A percentile compares a stretch with the other conserved stretches of the same genome.
Evolutionary conservation across 2,329 filamentous ascomycete genomes (phyloP).

Genomic region (Clarireedia hainanense): DNA sequence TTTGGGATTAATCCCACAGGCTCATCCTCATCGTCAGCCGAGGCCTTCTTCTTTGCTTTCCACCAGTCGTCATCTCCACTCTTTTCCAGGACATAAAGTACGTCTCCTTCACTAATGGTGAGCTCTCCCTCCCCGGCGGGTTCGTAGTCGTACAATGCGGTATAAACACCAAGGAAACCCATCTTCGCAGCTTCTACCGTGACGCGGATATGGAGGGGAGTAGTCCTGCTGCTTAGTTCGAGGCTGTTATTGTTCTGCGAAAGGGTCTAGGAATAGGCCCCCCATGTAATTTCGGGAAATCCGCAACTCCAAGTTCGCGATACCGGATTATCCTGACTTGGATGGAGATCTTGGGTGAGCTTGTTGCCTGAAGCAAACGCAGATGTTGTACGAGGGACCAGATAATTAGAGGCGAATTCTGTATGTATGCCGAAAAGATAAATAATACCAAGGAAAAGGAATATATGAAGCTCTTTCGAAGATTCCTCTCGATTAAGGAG

Average conservation of each 20-base stretch:
- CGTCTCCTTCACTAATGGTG: constrained; percentile 73
- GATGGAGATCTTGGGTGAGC: background rate
- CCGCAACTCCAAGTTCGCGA: constrained; percentile 10
- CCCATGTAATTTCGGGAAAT: constrained; percentile 24
- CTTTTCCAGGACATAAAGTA: constrained; percentile 76
- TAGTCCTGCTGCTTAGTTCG: constrained; percentile 14
- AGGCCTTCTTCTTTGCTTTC: constrained; percentile 39
- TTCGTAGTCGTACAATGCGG: constrained; percentile 85
- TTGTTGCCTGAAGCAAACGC: background rate
- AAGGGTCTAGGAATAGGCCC: constrained; percentile 14
- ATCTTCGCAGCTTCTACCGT: constrained; percentile 39
- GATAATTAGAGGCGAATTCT: background rate
- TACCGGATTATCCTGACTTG: constrained; percentile 7
- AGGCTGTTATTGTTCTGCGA: constrained; percentile 21
- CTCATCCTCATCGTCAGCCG: constrained; percentile 31
- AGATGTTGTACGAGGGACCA: constrained; percentile 9
- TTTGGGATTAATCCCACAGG: constrained; percentile 58
- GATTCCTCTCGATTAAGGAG: background rate
- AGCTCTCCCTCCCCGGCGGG: constrained; percentile 84
- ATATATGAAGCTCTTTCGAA: constrained; percentile 4
- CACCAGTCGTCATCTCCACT: constrained; percentile 76
- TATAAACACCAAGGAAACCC: constrained; percentile 89
- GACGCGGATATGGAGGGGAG: constrained; percentile 8
- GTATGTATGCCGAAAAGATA: background rate
- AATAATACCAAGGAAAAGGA: constrained; percentile 2